phyloP scores from a whole-genome alignment of 83 land plant species.

The Diphasiastrum complanatum region DNA sequence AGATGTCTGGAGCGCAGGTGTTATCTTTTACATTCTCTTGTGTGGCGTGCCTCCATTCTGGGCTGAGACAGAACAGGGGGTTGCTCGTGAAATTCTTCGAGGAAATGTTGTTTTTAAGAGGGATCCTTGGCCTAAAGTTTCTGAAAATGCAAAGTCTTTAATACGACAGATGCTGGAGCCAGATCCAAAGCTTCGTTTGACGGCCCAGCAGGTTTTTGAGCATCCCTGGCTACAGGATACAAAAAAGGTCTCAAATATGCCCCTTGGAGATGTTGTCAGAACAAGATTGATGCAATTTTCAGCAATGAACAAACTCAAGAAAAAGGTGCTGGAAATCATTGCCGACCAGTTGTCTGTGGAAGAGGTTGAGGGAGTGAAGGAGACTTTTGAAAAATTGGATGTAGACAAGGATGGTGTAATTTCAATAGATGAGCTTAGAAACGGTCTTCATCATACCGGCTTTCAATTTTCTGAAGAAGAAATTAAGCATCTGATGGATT shows the following conservation, averaged over 20 bases:
- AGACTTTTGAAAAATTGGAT: slow-evolving; percentile 53
- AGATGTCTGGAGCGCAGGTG: slow-evolving; percentile 11
- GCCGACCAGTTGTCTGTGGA: slow-evolving; percentile 59
- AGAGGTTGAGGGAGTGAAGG: slow-evolving; percentile 59
- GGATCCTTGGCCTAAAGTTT: slow-evolving; percentile 19
- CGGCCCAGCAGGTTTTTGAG: slow-evolving; percentile 19
- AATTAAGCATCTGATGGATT: slow-evolving; percentile 51
- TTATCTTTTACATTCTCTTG: neutral
- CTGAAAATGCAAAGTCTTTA: slow-evolving; percentile 15
- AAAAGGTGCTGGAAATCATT: slow-evolving; percentile 41
- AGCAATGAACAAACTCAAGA: slow-evolving; percentile 13
- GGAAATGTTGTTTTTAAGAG: slow-evolving; percentile 16
- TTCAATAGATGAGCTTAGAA: slow-evolving; percentile 46
- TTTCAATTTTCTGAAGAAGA: slow-evolving; percentile 59
- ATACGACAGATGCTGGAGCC: slow-evolving; percentile 16
- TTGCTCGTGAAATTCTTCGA: slow-evolving; percentile 12
- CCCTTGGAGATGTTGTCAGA: slow-evolving; percentile 4
- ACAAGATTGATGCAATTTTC: slow-evolving; percentile 7
- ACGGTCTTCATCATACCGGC: slow-evolving; percentile 46
- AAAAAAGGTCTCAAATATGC: slow-evolving; percentile 1
- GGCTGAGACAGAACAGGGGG: slow-evolving; percentile 20
- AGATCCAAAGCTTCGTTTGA: slow-evolving; percentile 14
- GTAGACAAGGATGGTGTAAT: slow-evolving; percentile 55
- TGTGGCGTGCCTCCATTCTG: neutral
- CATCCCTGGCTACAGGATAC: slow-evolving; percentile 4